Evolutionary conservation across 2,329 filamentous ascomycete genomes (phyloP), one percentile per base, ranked within the genome.

Genomic region (Aspergillus clavatus): DNA sequence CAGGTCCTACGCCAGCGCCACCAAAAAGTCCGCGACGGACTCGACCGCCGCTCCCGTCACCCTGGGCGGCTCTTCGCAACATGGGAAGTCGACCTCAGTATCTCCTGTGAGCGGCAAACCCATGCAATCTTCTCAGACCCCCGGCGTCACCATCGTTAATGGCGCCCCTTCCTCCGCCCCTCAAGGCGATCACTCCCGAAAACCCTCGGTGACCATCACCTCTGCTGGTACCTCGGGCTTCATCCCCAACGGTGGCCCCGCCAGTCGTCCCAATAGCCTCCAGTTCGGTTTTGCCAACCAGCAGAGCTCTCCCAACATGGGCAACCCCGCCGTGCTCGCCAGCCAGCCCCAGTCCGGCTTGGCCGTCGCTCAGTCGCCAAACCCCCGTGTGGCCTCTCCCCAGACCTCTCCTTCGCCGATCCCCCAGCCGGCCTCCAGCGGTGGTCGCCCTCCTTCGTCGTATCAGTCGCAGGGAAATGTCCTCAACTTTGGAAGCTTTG

Each of bases 331-430:
- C 38, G 74, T 69, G 39, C 68, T 68, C 46, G 68, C 65, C 29
- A 67, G 54, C 54, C 71, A 70, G 58, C 62, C 68, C 40, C 67
- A 69, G 50, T 50, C 60, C 28, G 63, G 63, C 41, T 54, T 74
- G 41, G 64, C 63, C 46, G 70, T 79, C 47, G 82, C 62, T 68
- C 77, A 68, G 60, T 78, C 74, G 63, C 74, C 70, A 46, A 83
- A 87, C 62, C 85, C 86, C 51, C 82, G 87, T 58, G 80, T 91
- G 41, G 83, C 83, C 38, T 95, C 90, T 37, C 93, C 93, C 5
- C 83, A 87, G 39, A 84, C 86, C 56, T 96, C 91, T 37, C 93
- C 93, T 3, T 91, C 88, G 33, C 93, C 93, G 4, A 97, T 97
- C 58, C 91, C 93, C 24, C 87, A 91, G 68, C 88, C 89, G 41